phyloP scores from a whole-genome alignment of 2,329 filamentous ascomycete species.

The Mycogone perniciosa region DNA sequence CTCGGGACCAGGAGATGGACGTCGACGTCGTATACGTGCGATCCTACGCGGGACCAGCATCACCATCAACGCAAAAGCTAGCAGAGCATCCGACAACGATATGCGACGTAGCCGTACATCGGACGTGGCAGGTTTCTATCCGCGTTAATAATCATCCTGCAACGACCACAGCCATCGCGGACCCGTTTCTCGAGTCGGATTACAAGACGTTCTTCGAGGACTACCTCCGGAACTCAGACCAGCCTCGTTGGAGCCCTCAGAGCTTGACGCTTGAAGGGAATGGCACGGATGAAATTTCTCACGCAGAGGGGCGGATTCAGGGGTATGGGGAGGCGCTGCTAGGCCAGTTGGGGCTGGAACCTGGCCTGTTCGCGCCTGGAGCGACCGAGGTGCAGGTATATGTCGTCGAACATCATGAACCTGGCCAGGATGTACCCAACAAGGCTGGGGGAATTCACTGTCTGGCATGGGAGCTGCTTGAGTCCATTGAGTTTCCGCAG shows the following conservation, averaged over 20 bases:
- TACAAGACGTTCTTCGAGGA: constrained; percentile 21
- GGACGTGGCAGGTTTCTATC: constrained; percentile 20
- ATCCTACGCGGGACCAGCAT: constrained; percentile 9
- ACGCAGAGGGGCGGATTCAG: constrained; percentile 17
- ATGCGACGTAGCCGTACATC: constrained; percentile 10
- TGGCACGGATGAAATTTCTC: constrained; percentile 9
- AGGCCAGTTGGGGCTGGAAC: constrained; percentile 15
- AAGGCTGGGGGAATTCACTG: constrained; percentile 19
- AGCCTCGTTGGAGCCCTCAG: constrained; percentile 17
- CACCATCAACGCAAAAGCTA: constrained; percentile 6
- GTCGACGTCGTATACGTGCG: constrained; percentile 17
- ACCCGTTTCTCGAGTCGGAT: constrained; percentile 21
- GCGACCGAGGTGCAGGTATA: constrained; percentile 18
- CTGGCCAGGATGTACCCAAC: constrained; percentile 4
- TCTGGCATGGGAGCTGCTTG: constrained; percentile 25
- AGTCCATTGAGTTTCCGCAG: constrained; percentile 14
- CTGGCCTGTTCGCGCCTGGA: constrained; percentile 10
- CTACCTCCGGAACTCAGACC: constrained; percentile 21
- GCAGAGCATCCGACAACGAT: background rate
- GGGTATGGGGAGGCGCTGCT: constrained; percentile 18
- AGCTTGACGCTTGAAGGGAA: constrained; percentile 13
- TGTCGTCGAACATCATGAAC: constrained; percentile 21
- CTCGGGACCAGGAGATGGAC: constrained; percentile 16
- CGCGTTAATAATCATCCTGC: constrained; percentile 16
- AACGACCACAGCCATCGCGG: constrained; percentile 14